Base-by-base conservation (phyloP, 2,329 filamentous ascomycete species). In the Ophiostoma ips region DNA sequence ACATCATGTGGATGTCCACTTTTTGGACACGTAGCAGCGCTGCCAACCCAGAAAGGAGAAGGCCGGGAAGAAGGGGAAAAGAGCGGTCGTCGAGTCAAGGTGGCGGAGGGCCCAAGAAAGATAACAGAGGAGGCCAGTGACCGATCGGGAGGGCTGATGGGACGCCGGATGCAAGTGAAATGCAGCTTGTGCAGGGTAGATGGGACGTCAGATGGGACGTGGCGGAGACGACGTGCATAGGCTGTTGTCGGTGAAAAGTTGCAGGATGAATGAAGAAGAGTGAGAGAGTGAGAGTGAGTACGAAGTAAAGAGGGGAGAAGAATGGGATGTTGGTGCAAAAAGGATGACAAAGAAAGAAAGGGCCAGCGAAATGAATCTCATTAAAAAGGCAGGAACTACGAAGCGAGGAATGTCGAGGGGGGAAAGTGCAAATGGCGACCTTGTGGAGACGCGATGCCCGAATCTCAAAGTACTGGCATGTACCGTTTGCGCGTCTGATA, bases 1-100 rank as follows among this genome's bases (percentile, higher is more conserved):
- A 36, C 44, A 46, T 47, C 34, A 24, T 37, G 44, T 24, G 44
- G n/a, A 35, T 46, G 30, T 35, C 31, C 40, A 43, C 40, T 43
- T 43, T 10, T 24, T n/a, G n/a, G 30, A 16, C 24, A 43, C 40
- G 40, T 43, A 43, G 40, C 10, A 12, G 24, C 5, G 24, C 16
- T 43, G 40, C 40, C 15, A 16, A 16, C 30, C n/a, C 21, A 28
- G 24, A 43, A n/a, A n/a, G 37, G 10, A 41, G 19, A 7, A 28
- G 38, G 8, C 12, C 5, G n/a, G n/a, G n/a, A n/a, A 13, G 10
- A 13, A 41, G 12, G n/a, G 16, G 24, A 16, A n/a, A 15, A 16
- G 15, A 3, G 37, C 18, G 10, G 37, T 2, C 12, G 13, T 31
- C 40, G 15, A 43, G 40, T 11, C 40, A n/a, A n/a, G n/a, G 40